Base-by-base conservation (phyloP, 768 basidiomycete genomes). In the Tremella mesenterica region DNA sequence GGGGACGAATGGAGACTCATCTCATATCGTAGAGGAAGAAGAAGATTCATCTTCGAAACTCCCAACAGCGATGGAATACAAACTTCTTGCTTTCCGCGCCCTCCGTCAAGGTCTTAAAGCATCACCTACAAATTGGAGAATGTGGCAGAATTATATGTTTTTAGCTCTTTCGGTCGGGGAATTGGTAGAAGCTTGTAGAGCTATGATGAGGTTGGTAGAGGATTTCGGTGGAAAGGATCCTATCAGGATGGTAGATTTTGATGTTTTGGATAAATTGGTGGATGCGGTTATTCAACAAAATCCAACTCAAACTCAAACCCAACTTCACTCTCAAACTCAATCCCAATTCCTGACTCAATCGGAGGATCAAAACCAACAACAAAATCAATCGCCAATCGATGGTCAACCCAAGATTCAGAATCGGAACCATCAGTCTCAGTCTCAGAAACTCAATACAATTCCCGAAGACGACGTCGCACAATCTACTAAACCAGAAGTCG, bases 101-200 rank as follows among this genome's bases (percentile, higher is more conserved):
- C 83, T 99, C 25, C 85, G 86, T 60, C 86, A 88, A 56, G 92
- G 95, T 1, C 79, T 97, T 56, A 84, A 83, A 61, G 81, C 80
- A 72, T 81, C 81, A 45, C 86, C 89, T 70, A 84, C 88, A 25
- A 92, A 90, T 67, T 97, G 93, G 92, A 81, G 89, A 18, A 92
- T 99, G 86, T 99, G 95, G 95, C 79, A 80, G 56, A 99, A 99
- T 77, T 97, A 91, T 77, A 91, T 88, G 85, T 77, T 95, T 65
- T 84, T 97, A 25, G 80, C 88, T 3, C 78, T 95, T 73, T 90
- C 96, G 60, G 86, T 96, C 18, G 93, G 92, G 6, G 91, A 97
- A 69, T 79, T 96, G 45, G 78, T 81, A 0, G 93, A 99, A 68
- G 84, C 89, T 0, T 84, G 82, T 54, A 83, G 88, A 33, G 93